Conservation (phyloP, 2,329 filamentous ascomycete genomes). For the Fusarium sp. region DNA sequence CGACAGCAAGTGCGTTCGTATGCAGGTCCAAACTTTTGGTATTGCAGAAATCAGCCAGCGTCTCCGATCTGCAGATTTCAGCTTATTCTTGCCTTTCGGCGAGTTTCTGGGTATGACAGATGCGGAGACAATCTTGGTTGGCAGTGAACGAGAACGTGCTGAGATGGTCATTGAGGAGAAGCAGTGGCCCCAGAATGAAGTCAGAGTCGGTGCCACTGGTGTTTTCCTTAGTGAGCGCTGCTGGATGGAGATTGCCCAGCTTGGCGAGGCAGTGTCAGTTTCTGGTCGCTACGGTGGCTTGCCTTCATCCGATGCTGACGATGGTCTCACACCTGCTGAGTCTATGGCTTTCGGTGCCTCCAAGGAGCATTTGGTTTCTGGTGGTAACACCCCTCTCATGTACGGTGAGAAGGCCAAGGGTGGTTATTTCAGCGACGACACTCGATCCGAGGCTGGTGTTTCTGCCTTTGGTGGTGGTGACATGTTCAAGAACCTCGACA, state of each 20-base stretch:
- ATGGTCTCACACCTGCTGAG: conserved; percentile 66
- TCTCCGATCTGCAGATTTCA: conserved; percentile 92
- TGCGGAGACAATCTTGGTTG: conserved; percentile 84
- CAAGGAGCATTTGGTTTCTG: conserved; percentile 66
- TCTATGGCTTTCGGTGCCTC: conserved; percentile 70
- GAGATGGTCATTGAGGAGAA: conserved; percentile 92
- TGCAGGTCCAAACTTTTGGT: conserved; percentile 93
- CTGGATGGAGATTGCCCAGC: conserved; percentile 88
- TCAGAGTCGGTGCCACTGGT: conserved; percentile 88
- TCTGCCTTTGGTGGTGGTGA: conserved; percentile 93
- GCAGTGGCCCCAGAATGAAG: conserved; percentile 92
- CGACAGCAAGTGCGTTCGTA: conserved; percentile 96
- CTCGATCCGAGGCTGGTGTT: conserved; percentile 88
- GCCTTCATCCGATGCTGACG: conserved; percentile 66
- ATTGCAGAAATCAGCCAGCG: conserved; percentile 97
- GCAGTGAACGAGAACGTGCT: conserved; percentile 90
- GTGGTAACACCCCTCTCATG: conserved; percentile 65
- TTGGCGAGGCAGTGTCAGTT: conserved; percentile 70
- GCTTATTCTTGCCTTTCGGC: conserved; percentile 91
- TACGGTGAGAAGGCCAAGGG: conserved; percentile 79
- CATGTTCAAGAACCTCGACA: conserved; percentile 98
- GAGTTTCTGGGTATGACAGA: conserved; percentile 94
- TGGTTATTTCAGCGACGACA: conserved; percentile 89
- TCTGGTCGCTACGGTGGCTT: conserved; percentile 49
- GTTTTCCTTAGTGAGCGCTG: conserved; percentile 95